Percentiles rank a stretch among this genome's conserved stretches.
phyloP scores from a whole-genome alignment of 176 grass and related monocot genomes.

The Oryza officinalis region DNA sequence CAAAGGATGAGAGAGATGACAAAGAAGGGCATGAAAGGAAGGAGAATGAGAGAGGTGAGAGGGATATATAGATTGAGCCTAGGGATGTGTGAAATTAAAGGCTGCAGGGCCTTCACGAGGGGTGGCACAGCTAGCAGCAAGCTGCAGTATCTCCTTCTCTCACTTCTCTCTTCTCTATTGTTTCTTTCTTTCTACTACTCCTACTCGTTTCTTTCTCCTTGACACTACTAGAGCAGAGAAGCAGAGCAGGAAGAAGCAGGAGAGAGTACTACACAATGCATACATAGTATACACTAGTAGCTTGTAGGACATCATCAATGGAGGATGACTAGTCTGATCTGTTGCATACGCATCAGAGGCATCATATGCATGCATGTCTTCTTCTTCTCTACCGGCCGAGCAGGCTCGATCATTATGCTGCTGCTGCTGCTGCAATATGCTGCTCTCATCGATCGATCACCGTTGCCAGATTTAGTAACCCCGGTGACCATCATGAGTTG shows the following conservation, averaged over 20 bases:
- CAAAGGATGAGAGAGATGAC: not conserved
- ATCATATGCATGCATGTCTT: not conserved
- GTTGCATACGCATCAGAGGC: not conserved
- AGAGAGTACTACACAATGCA: not conserved
- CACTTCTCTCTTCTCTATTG: not conserved
- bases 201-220: not conserved
- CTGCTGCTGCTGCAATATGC: not conserved
- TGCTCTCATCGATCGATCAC: conserved; percentile 11
- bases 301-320: not conserved
- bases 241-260: not conserved
- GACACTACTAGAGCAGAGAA: conserved; percentile 5
- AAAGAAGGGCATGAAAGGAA: not conserved
- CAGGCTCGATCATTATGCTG: conserved; percentile 30
- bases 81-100: conserved; percentile 88
- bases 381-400: not conserved
- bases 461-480: conserved; percentile 47
- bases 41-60: not conserved
- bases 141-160: conserved; percentile 42
- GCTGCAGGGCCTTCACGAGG: conserved; percentile 76
- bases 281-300: too few relatives aligned
- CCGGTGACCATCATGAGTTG: conserved; percentile 38
- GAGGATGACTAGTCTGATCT: not conserved
- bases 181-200: too few relatives aligned
- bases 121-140: conserved; percentile 28
- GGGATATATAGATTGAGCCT: conserved; percentile 22